phyloP scores from a whole-genome alignment of 2,329 filamentous ascomycete species.

The Beauveria rudraprayagi region DNA sequence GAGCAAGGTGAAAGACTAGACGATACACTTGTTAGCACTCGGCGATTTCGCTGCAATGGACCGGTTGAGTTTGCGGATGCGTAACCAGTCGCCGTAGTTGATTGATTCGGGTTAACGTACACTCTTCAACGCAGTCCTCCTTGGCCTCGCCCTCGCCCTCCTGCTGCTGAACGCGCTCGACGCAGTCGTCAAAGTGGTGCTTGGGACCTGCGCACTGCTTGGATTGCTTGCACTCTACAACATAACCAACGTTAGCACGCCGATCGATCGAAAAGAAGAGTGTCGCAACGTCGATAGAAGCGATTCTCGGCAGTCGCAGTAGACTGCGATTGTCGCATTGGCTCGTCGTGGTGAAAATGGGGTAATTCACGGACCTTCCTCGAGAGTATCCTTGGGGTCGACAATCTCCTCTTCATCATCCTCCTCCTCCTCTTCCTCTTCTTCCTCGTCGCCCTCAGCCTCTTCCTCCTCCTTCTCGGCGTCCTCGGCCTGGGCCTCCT shows the following conservation, averaged over 20 bases:
- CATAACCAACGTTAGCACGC: constrained; percentile 20
- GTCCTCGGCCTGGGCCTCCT: constrained; percentile 20
- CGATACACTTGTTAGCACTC: not conserved
- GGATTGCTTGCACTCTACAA: constrained; percentile 79
- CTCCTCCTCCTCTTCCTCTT: constrained; percentile 39
- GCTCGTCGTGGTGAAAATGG: not conserved
- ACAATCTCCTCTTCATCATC: constrained; percentile 74
- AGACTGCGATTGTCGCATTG: constrained; percentile 1
- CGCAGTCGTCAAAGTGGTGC: constrained; percentile 98
- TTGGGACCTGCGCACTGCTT: constrained; percentile 78
- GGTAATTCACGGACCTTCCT: constrained; percentile 66
- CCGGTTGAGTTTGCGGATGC: not conserved
- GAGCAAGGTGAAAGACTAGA: constrained; percentile 96
- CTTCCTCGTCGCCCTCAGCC: constrained; percentile 38
- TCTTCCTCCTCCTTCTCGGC: constrained; percentile 36
- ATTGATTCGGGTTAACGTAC: constrained; percentile 52
- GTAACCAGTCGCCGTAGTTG: not conserved
- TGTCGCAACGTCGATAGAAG: constrained; percentile 6
- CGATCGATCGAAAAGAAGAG: constrained; percentile 14
- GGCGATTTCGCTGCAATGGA: not conserved
- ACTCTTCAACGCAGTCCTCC: constrained; percentile 99
- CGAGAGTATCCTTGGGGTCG: constrained; percentile 79
- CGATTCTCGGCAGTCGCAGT: not conserved
- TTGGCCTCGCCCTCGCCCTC: constrained; percentile 64
- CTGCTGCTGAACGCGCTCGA: constrained; percentile 67